Conservation (phyloP, 1,139 yeast genomes). For the Debaryomyces psychrophilus region DNA sequence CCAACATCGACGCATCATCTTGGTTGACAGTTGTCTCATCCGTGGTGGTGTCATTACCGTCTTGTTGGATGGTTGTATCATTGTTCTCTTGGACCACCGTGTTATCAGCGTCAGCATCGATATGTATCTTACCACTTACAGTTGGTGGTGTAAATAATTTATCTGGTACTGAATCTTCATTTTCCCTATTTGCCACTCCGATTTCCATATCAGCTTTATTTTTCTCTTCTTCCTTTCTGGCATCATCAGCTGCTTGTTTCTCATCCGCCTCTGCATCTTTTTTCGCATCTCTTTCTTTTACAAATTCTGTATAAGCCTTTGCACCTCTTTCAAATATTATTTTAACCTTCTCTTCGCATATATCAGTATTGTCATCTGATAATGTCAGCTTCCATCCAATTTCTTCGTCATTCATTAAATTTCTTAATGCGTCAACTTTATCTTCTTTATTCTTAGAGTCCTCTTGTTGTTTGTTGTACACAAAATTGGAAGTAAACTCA, state of each 20-base stretch:
- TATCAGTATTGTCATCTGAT: constrained; percentile 27
- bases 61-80: constrained; percentile 47
- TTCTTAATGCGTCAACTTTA: constrained; percentile 30
- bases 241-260: constrained; percentile 8
- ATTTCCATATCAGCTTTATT: constrained; percentile 6
- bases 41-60: constrained; percentile 45
- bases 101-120: constrained; percentile 35
- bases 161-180: constrained; percentile 10
- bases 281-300: constrained; percentile 13
- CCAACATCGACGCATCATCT: constrained; percentile 31
- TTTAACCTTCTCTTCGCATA: constrained; percentile 27
- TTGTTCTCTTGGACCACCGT: constrained; percentile 43
- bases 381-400: constrained; percentile 44
- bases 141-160: constrained; percentile 1
- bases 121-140: constrained; percentile 4
- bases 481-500: constrained; percentile 65
- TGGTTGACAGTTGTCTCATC: constrained; percentile 44
- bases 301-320: constrained; percentile 29
- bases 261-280: constrained; percentile 12
- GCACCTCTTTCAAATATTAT: constrained; percentile 38
- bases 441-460: constrained; percentile 28
- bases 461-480: constrained; percentile 40
- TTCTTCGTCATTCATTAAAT: constrained; percentile 36
- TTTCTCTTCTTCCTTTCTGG: not conserved
- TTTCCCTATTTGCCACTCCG: not conserved